phyloP scores from a whole-genome alignment of 371 early-diverging fungal genomes.

The Parasitella parasitica region DNA sequence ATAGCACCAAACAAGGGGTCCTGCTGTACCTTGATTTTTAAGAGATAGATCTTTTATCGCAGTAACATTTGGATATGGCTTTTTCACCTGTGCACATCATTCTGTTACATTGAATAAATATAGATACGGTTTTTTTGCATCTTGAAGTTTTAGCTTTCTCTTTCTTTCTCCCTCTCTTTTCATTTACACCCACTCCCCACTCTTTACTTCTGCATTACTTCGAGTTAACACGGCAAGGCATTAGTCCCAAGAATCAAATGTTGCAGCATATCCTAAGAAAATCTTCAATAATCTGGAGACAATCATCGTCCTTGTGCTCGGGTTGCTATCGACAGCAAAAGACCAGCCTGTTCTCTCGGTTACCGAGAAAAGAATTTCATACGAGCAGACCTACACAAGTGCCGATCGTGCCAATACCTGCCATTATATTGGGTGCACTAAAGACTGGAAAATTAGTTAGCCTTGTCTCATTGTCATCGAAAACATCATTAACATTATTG shows the following conservation, averaged over 20 bases:
- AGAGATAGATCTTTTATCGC: neutral
- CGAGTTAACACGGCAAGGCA: constrained; percentile 15
- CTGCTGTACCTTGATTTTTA: neutral
- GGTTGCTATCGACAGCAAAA: constrained; percentile 1
- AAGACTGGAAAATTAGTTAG: constrained; percentile 50
- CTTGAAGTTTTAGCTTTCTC: neutral
- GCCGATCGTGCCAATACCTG: constrained; percentile 48
- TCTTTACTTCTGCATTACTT: neutral
- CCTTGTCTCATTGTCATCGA: constrained; percentile 46
- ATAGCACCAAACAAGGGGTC: neutral
- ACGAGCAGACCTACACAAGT: constrained; percentile 19
- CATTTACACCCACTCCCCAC: no score
- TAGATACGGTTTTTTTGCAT: neutral
- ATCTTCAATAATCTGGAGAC: neutral
- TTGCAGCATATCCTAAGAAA: neutral
- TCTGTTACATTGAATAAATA: neutral
- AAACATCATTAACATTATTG: constrained; percentile 47
- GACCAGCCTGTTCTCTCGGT: neutral
- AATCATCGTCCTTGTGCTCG: constrained; percentile 2
- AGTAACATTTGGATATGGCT: neutral
- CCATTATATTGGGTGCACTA: constrained; percentile 27
- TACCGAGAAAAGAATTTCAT: constrained; percentile 28
- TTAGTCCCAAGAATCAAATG: constrained; percentile 14
- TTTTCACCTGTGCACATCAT: neutral
- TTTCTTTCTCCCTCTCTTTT: neutral